These are phyloP conservation scores for Trametes villosa DNA, from an alignment of 768 basidiomycete species.

Conservation along the genomic window DNA sequence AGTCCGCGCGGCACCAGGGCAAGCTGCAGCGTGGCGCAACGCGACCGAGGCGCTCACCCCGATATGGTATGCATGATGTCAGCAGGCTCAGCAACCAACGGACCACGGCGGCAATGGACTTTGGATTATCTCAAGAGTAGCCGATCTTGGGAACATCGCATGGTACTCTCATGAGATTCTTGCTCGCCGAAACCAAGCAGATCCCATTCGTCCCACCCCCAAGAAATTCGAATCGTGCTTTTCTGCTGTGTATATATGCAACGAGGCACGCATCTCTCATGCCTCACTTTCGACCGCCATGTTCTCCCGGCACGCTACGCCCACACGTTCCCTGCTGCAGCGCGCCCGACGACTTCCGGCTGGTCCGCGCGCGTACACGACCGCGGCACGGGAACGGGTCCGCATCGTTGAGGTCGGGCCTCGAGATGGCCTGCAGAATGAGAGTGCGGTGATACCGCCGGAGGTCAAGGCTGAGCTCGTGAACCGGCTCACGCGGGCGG, in stretches of 20 bases:
- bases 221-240: too few species aligned
- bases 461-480: slow-evolving; percentile 82
- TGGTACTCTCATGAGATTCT: too few species aligned
- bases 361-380: slow-evolving; percentile 8
- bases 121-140: too few species aligned
- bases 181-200: too few species aligned
- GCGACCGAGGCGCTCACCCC: too few species aligned
- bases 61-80: too few species aligned
- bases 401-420: slow-evolving; percentile 88
- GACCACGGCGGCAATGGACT: too few species aligned
- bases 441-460: slow-evolving; percentile 71
- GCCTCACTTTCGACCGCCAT: neutral
- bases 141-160: too few species aligned
- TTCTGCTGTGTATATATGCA: neutral
- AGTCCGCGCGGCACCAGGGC: too few species aligned
- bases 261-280: neutral
- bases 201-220: too few species aligned
- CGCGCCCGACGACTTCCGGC: neutral
- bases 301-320: slow-evolving; percentile 1
- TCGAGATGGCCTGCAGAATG: slow-evolving; percentile 91
- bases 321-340: neutral
- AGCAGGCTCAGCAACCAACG: too few species aligned
- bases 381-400: slow-evolving; percentile 15
- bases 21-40: too few species aligned
- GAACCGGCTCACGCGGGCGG: slow-evolving; percentile 70